Evolutionary conservation across 495 filamentous ascomycete genomes (phyloP).

Genomic region (Penicillium fimorum): DNA sequence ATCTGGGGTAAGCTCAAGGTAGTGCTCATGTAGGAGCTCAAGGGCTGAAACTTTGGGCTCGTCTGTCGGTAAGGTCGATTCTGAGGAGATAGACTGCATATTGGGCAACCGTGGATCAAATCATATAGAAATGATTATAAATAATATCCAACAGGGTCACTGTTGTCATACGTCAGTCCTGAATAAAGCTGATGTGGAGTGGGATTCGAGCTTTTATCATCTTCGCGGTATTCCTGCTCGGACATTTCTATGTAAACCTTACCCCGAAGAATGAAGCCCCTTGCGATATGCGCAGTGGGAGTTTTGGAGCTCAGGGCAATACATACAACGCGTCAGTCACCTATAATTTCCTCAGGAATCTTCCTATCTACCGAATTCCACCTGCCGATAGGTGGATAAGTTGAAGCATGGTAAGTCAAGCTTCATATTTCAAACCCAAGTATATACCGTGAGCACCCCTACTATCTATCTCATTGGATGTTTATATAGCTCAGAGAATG

Average conservation of each 20-base stretch:
- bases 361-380: background rate
- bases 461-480: background rate
- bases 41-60: constrained; percentile 19
- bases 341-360: background rate
- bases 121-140: background rate
- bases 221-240: background rate
- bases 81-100: constrained; percentile 15
- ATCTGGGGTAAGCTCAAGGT: constrained; percentile 37
- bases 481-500: background rate
- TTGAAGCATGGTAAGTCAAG: background rate
- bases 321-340: constrained; percentile 1
- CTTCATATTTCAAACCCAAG: background rate
- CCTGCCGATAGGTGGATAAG: background rate
- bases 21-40: constrained; percentile 19
- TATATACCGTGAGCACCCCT: background rate
- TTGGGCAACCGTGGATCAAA: constrained; percentile 1
- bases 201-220: constrained; percentile 8
- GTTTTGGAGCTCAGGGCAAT: background rate
- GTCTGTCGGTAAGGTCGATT: constrained; percentile 7
- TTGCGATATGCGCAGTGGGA: constrained; percentile 2
- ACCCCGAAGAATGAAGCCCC: constrained; percentile 8
- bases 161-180: background rate
- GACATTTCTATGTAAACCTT: constrained; percentile 8
- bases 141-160: background rate
- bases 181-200: background rate